These are phyloP conservation scores for Xylariaceae sp. DNA, from an alignment of 2,329 filamentous ascomycete species.

Conservation along the genomic window DNA sequence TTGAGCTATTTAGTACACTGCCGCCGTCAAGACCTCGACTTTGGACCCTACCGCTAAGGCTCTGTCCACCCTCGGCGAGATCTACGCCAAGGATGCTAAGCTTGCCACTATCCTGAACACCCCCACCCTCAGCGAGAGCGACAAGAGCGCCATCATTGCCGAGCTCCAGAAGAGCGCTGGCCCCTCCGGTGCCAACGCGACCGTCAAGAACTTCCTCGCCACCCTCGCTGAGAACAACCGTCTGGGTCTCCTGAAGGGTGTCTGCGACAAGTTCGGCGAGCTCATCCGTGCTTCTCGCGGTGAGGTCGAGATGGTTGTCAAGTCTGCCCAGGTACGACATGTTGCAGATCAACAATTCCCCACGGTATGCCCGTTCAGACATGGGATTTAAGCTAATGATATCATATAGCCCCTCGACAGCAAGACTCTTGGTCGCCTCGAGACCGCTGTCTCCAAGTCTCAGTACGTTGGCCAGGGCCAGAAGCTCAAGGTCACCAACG, in stretches of 20 bases:
- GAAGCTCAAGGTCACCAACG: slow-evolving; percentile 96
- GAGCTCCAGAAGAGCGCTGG: slow-evolving; percentile 84
- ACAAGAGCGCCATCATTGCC: slow-evolving; percentile 81
- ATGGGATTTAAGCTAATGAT: slow-evolving; percentile 6
- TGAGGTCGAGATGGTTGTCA: slow-evolving; percentile 90
- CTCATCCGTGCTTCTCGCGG: slow-evolving; percentile 86
- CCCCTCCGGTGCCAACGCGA: slow-evolving; percentile 61
- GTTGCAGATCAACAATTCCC: not conserved
- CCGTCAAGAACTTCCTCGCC: slow-evolving; percentile 87
- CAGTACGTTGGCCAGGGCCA: slow-evolving; percentile 82
- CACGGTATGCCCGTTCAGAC: not conserved
- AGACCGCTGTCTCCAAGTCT: slow-evolving; percentile 84
- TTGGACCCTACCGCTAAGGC: slow-evolving; percentile 84
- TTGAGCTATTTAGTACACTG: slow-evolving; percentile 75
- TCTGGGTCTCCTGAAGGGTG: slow-evolving; percentile 71
- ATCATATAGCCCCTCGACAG: slow-evolving; percentile 61
- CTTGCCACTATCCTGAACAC: slow-evolving; percentile 69
- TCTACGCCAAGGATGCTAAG: slow-evolving; percentile 79
- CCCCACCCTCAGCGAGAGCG: slow-evolving; percentile 68
- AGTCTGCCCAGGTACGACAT: slow-evolving; percentile 71
- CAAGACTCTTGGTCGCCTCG: slow-evolving; percentile 79
- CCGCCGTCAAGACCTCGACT: slow-evolving; percentile 77
- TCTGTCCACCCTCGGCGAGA: slow-evolving; percentile 62
- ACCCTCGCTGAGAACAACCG: slow-evolving; percentile 97
- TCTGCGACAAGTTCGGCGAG: slow-evolving; percentile 79